Conservation (phyloP, 116 monocot species). For the Iris pallida region DNA sequence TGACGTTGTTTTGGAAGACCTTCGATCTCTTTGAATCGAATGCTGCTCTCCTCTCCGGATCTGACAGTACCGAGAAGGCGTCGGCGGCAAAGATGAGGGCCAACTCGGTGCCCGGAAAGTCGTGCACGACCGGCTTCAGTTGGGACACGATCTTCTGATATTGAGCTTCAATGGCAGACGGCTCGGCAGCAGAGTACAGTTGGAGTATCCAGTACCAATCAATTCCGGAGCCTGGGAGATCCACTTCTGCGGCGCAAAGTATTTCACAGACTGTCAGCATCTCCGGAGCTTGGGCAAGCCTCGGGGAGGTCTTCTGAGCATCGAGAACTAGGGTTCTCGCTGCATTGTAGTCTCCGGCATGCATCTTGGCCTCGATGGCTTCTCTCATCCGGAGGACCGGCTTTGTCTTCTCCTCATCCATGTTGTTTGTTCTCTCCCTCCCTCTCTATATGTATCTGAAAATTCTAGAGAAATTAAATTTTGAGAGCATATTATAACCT, state of each 20-base stretch:
- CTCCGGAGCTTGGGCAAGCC: background rate
- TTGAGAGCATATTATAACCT: too few species aligned
- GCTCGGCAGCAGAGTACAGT: constrained; percentile 4
- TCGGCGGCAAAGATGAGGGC: constrained; percentile 7
- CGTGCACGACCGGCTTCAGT: constrained; percentile 1
- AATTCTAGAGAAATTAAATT: too few species aligned
- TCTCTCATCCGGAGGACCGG: background rate
- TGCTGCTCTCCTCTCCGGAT: constrained; percentile 10
- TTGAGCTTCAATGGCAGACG: constrained; percentile 1
- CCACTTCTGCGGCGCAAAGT: background rate
- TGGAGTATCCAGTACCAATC: constrained; percentile 26
- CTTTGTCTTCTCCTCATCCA: background rate
- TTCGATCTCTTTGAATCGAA: constrained; percentile 14
- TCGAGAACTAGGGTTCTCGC: constrained; percentile 6
- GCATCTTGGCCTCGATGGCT: background rate
- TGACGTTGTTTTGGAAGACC: background rate
- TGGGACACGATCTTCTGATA: constrained; percentile 5
- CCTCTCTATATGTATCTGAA: background rate
- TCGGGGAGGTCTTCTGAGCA: background rate
- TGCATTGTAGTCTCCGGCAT: background rate
- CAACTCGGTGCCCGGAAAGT: constrained; percentile 16
- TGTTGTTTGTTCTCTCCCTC: background rate
- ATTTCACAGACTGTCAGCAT: constrained; percentile 17
- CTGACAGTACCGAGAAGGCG: constrained; percentile 17
- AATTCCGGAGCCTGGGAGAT: constrained; percentile 2